Base-by-base conservation (phyloP, 495 filamentous ascomycete species). In the Neurospora intermedia region DNA sequence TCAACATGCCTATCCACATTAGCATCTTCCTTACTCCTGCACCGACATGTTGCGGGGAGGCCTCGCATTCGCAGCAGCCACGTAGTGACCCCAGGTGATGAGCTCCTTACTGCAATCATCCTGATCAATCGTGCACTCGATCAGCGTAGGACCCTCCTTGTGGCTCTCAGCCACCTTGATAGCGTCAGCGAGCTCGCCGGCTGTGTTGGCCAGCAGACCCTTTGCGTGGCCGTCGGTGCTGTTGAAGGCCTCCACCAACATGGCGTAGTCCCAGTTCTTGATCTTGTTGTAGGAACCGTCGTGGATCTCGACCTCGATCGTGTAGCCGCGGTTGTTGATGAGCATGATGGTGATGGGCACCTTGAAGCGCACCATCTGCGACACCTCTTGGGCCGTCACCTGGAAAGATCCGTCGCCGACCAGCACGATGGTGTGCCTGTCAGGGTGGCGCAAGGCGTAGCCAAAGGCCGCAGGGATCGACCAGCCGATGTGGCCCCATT, bases 281-380 rank as follows among this genome's bases (percentile, higher is more conserved):
- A 78, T 78, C 75, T 74, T 74, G 73, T 76, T 78, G 72, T 78
- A 78, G 23, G 69, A 43, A 6, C 76, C 76, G 27, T 85, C 85
- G 72, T 87, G 84, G 69, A 87, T 87, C 35, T 81, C 81, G 11
- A 84, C 82, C 79, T 87, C 85, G 46, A 86, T 87, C 0, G 85
- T 86, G 73, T 87, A 87, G 0, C 85, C 85, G 8, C 81, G 77
- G 70, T 87, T 87, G 75, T 86, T 85, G 54, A 86, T 80, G 6
- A 78, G 43, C n/a, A 78, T 3, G 5, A 79, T 80, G 45, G 74
- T 76, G 39, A 80, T 77, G 41, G 75, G 76, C 20, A 80, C n/a
- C n/a, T 73, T 74, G 71, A 62, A 75, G 16, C 76, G 69, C 69
- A 80, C 76, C 78, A 80, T 80, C 75, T 78, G 76, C 43, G 74